Evolutionary conservation across 257 asterid species (phyloP), one percentile per base, ranked within the genome.

Genomic region (Capsicum chinense): DNA sequence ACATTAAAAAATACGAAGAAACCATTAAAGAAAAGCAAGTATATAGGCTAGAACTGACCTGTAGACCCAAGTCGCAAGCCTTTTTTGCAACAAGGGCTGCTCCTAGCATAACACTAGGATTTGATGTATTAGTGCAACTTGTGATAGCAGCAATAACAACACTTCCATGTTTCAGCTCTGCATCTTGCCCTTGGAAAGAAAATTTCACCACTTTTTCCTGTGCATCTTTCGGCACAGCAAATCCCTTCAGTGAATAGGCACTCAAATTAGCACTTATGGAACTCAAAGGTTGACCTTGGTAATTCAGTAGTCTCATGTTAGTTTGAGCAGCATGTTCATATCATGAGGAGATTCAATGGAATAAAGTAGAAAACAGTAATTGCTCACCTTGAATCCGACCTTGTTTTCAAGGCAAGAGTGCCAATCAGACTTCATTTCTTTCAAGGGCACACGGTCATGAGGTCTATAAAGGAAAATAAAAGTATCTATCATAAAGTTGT

Each of bases 81-180:
- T 94, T 94, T 85, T 95, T 95, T 8, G 98, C 97, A 60, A 95
- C 98, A 69, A 95, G 97, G 52, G 91, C 98, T 33, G 99, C 99
- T 81, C 99, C 99, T 74, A 95, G 97, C 97, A 95, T 94, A 60
- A 95, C 99, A 89, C 98, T 94, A 81, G 99, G 98, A 89, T 95
- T 94, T 81, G 99, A 95, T 86, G 99, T 95, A 88, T 95, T 95
- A 56, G 99, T 94, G 90, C 99, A 95, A 88, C 98, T 95, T 21
- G 99, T 94, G 85, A 95, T 94, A 57, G 99, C 97, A 79, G 99
- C 98, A 88, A 95, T 95, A 63, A 95, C 99, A 35, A 95, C 97
- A 81, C 98, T 94, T 11, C 98, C 99, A 83, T 95, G 97, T 91
- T 88, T 95, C 86, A 95, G 97, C 89, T 95, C 99, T 64, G 99